Percentiles rank a stretch among this genome's conserved stretches.
Evolutionary conservation across 371 early-diverging fungal genomes (phyloP).

Genomic region (Blakeslea trispora): DNA sequence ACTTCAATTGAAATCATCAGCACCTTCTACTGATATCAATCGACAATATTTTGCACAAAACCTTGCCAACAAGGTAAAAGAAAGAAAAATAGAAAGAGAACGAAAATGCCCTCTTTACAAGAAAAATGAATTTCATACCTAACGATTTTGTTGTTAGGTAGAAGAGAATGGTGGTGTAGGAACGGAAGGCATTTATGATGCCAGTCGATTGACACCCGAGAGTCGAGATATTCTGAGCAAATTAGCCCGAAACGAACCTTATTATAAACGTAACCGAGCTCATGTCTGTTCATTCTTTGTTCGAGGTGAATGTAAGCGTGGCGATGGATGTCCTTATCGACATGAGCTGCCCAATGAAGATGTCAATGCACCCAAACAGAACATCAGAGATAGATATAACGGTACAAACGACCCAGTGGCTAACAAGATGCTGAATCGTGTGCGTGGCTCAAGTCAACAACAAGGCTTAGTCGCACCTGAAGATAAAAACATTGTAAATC

Average conservation of each 20-base stretch:
- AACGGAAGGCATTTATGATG: slow-evolving; percentile 61
- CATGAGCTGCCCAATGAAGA: slow-evolving; percentile 88
- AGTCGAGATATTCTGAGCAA: slow-evolving; percentile 80
- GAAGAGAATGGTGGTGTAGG: slow-evolving; percentile 33
- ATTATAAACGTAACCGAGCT: slow-evolving; percentile 88
- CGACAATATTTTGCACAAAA: slow-evolving; percentile 87
- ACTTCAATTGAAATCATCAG: slow-evolving; percentile 70
- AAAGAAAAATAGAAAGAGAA: too few relatives aligned
- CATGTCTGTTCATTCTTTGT: slow-evolving; percentile 96
- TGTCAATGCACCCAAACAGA: slow-evolving; percentile 79
- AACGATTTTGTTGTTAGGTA: slow-evolving; percentile 32
- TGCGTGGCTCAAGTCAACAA: slow-evolving; percentile 24
- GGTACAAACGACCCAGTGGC: slow-evolving; percentile 96
- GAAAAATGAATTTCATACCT: neutral
- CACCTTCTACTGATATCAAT: slow-evolving; percentile 86
- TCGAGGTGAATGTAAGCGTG: slow-evolving; percentile 91
- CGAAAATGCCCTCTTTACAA: too few relatives aligned
- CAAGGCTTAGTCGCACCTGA: slow-evolving; percentile 58
- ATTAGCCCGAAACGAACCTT: slow-evolving; percentile 87
- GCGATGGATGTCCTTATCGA: slow-evolving; percentile 90
- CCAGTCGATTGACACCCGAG: slow-evolving; percentile 74
- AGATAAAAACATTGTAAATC: slow-evolving; percentile 68
- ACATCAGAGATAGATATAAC: slow-evolving; percentile 90
- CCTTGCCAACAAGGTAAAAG: slow-evolving; percentile 78
- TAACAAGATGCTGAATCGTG: slow-evolving; percentile 71